Evolutionary conservation across 2,329 filamentous ascomycete genomes (phyloP).

Genomic region (Paecilomyces formosus): DNA sequence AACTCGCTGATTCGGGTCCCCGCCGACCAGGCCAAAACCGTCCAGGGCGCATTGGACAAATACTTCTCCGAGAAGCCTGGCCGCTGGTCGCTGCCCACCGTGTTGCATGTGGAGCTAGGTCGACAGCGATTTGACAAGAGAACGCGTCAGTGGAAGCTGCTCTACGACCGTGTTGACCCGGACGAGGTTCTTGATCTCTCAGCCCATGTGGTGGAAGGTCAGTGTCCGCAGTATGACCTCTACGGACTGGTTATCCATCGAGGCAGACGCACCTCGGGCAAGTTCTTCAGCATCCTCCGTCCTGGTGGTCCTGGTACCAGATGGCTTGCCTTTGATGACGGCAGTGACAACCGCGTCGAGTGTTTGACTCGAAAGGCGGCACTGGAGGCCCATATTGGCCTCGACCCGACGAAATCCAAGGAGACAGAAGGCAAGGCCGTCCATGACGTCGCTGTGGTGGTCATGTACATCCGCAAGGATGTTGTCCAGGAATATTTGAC

Average conservation of each 20-base stretch:
- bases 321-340: slow-evolving; percentile 55
- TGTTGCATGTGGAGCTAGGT: slow-evolving; percentile 50
- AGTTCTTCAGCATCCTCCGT: slow-evolving; percentile 54
- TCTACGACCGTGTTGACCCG: slow-evolving; percentile 49
- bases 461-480: slow-evolving; percentile 49
- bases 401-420: slow-evolving; percentile 29
- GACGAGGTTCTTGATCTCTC: slow-evolving; percentile 47
- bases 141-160: slow-evolving; percentile 50
- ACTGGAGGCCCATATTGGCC: slow-evolving; percentile 44
- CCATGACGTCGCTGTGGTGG: slow-evolving; percentile 48
- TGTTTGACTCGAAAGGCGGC: slow-evolving; percentile 52
- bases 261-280: slow-evolving; percentile 50
- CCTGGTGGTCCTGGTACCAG: slow-evolving; percentile 48
- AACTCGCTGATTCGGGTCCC: slow-evolving; percentile 33
- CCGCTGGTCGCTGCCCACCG: slow-evolving; percentile 38
- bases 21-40: slow-evolving; percentile 29
- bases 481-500: slow-evolving; percentile 34
- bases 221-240: slow-evolving; percentile 44
- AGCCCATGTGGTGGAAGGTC: slow-evolving; percentile 21
- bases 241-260: slow-evolving; percentile 56
- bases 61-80: slow-evolving; percentile 28
- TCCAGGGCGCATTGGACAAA: slow-evolving; percentile 26
- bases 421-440: slow-evolving; percentile 34
- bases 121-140: slow-evolving; percentile 50
- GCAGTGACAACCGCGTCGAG: slow-evolving; percentile 48